phyloP scores from a whole-genome alignment of 164 flowering plant species.

The Vitis rupestris region DNA sequence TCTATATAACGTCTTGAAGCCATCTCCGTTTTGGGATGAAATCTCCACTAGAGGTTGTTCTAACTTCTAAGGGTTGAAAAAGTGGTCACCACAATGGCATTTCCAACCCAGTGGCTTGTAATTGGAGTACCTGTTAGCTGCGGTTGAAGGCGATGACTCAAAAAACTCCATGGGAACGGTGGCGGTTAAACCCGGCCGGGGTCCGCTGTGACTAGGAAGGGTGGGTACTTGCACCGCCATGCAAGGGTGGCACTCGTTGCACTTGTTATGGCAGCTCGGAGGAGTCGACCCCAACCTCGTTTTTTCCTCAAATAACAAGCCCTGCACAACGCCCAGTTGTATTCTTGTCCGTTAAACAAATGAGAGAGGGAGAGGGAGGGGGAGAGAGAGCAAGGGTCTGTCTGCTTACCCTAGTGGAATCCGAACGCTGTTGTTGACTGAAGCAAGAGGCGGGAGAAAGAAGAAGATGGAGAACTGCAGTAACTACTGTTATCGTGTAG shows the following conservation, averaged over 20 bases:
- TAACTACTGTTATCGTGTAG: neutral
- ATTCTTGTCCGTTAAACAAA: neutral
- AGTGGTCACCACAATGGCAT: constrained; percentile 57
- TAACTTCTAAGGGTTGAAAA: constrained; percentile 56
- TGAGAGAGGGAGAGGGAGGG: neutral
- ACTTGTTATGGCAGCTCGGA: constrained; percentile 86
- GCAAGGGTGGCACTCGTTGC: constrained; percentile 87
- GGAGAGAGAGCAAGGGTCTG: neutral
- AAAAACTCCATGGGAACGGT: constrained; percentile 12
- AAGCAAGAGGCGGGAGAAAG: constrained; percentile 4
- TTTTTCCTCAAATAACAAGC: constrained; percentile 39
- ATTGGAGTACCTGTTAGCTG: constrained; percentile 53
- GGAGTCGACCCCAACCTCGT: constrained; percentile 81
- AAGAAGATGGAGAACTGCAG: constrained; percentile 7
- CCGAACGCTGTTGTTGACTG: constrained; percentile 2
- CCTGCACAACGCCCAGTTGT: constrained; percentile 30
- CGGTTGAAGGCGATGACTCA: constrained; percentile 15
- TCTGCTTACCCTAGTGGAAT: constrained; percentile 11
- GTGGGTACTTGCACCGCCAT: constrained; percentile 80
- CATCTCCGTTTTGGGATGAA: too few relatives aligned
- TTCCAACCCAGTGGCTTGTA: constrained; percentile 90
- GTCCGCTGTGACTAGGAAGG: constrained; percentile 32
- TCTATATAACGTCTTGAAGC: too few relatives aligned
- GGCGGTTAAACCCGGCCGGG: neutral
- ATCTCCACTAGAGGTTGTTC: too few relatives aligned